Percentiles rank a stretch among this genome's conserved stretches.
phyloP scores from a whole-genome alignment of 768 basidiomycete genomes.

The Suillus sp. region DNA sequence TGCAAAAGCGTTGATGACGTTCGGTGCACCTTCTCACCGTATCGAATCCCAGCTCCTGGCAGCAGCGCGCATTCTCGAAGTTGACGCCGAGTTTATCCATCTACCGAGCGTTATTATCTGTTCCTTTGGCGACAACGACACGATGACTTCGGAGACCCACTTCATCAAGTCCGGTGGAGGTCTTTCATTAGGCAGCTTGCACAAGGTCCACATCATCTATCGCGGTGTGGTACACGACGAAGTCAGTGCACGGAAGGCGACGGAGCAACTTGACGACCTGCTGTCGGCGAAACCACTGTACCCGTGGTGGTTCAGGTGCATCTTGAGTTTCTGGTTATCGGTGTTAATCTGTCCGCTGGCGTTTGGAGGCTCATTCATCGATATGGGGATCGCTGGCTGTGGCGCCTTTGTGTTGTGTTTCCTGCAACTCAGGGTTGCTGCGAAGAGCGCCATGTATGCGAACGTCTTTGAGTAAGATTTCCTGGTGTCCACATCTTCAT shows the following conservation, averaged over 20 bases:
- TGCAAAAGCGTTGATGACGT: slow-evolving; percentile 86
- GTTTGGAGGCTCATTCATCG: slow-evolving; percentile 81
- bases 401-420: slow-evolving; percentile 68
- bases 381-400: slow-evolving; percentile 80
- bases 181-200: slow-evolving; percentile 82
- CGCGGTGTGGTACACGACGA: slow-evolving; percentile 90
- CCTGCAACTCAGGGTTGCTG: slow-evolving; percentile 73
- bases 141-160: slow-evolving; percentile 87
- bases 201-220: slow-evolving; percentile 84
- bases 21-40: slow-evolving; percentile 91
- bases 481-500: background rate
- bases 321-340: slow-evolving; percentile 70
- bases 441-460: slow-evolving; percentile 79
- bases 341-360: slow-evolving; percentile 82
- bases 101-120: slow-evolving; percentile 80
- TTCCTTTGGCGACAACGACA: slow-evolving; percentile 87
- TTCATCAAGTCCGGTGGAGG: slow-evolving; percentile 80
- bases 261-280: slow-evolving; percentile 61
- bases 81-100: slow-evolving; percentile 91
- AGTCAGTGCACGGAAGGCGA: slow-evolving; percentile 79
- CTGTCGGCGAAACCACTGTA: slow-evolving; percentile 68
- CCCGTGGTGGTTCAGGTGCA: slow-evolving; percentile 58
- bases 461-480: slow-evolving; percentile 82
- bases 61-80: slow-evolving; percentile 85
- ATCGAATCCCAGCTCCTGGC: slow-evolving; percentile 91